Evolutionary conservation across 1,284 basidiomycete species (phyloP).

Genomic region (Boletus austroedulis): DNA sequence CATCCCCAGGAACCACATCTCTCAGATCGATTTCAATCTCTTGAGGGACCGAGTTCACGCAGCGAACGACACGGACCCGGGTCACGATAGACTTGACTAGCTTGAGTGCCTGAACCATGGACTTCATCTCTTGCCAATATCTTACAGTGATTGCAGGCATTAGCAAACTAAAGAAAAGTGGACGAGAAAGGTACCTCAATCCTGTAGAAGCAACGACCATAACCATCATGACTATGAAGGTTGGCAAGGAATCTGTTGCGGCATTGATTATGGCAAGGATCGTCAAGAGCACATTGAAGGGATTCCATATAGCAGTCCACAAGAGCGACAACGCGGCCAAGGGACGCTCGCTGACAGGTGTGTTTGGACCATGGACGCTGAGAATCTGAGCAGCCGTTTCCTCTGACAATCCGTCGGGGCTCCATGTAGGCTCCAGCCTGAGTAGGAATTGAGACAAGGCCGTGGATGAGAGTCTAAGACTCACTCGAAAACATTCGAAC

Average conservation of each 20-base stretch:
- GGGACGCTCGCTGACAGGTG: constrained; percentile 32
- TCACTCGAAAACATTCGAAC: constrained; percentile 24
- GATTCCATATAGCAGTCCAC: constrained; percentile 34
- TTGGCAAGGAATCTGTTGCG: constrained; percentile 32
- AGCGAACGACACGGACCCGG: constrained; percentile 33
- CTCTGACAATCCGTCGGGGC: constrained; percentile 24
- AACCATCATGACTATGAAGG: constrained; percentile 33
- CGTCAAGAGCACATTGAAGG: constrained; percentile 33
- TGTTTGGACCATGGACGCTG: constrained; percentile 23
- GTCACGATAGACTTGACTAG: constrained; percentile 34
- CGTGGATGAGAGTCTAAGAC: background rate
- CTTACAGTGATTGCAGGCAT: constrained; percentile 6
- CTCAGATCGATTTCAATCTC: constrained; percentile 33
- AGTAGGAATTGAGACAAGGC: background rate
- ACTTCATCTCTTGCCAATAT: constrained; percentile 35
- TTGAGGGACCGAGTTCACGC: constrained; percentile 14
- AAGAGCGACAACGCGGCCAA: constrained; percentile 27
- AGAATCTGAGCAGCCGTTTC: constrained; percentile 24
- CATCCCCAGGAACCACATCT: constrained; percentile 31
- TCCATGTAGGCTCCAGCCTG: constrained; percentile 33
- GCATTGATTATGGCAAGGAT: constrained; percentile 31
- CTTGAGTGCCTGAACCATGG: constrained; percentile 35
- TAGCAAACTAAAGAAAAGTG: background rate
- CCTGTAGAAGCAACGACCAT: constrained; percentile 35
- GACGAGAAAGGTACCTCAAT: constrained; percentile 20